A percentile compares a stretch with the other conserved stretches of the same genome.
Conservation (phyloP, 2,329 filamentous ascomycete genomes). For the Scorias spongiosa region DNA sequence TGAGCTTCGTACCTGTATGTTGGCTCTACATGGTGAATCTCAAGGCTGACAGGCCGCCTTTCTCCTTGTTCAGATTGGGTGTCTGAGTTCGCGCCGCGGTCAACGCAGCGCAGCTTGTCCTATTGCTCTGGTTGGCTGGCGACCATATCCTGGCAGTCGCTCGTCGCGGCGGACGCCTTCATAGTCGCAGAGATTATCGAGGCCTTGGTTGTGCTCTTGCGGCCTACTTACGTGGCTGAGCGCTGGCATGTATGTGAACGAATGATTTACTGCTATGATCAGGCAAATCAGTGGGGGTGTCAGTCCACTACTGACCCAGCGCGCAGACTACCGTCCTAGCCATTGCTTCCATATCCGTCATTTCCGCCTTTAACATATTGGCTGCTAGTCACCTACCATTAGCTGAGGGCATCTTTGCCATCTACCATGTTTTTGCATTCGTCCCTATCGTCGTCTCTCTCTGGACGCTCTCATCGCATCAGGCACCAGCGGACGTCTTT, state of each 20-base stretch:
- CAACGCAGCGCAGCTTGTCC: slow-evolving; percentile 10
- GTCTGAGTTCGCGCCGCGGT: slow-evolving; percentile 13
- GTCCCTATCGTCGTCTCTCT: slow-evolving; percentile 24
- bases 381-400: slow-evolving; percentile 31
- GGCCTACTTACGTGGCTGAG: slow-evolving; percentile 5
- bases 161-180: slow-evolving; percentile 10
- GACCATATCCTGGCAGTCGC: not conserved
- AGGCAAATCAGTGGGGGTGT: no score
- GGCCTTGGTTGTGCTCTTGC: slow-evolving; percentile 21
- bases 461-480: slow-evolving; percentile 4
- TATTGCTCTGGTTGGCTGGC: slow-evolving; percentile 9
- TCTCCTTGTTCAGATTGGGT: slow-evolving; percentile 8
- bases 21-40: not conserved
- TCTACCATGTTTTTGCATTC: slow-evolving; percentile 35
- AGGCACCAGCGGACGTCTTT: slow-evolving; percentile 4
- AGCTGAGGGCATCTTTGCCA: slow-evolving; percentile 34
- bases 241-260: slow-evolving; percentile 10
- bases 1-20: not conserved
- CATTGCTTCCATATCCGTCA: slow-evolving; percentile 8
- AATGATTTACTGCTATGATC: slow-evolving; percentile 5
- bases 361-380: slow-evolving; percentile 30
- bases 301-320: no score
- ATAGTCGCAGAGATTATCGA: slow-evolving; percentile 31
- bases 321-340: slow-evolving; percentile 4
- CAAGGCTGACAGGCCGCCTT: not conserved